Evolutionary conservation across 2,329 filamentous ascomycete species (phyloP), one percentile per base, ranked within the genome.

Genomic region (Dothistroma septosporum): DNA sequence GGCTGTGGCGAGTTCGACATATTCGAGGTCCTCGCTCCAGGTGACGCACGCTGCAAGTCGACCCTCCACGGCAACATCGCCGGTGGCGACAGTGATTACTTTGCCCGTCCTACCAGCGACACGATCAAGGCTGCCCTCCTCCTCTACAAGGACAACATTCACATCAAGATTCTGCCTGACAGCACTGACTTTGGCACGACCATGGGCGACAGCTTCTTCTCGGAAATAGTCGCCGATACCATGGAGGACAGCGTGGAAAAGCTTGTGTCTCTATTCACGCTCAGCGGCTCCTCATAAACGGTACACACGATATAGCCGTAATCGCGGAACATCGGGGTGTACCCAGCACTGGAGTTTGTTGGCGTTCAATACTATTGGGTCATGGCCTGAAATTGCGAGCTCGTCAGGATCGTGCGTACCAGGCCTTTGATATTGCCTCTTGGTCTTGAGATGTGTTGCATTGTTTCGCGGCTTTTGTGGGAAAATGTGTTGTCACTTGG

Each of bases 1-100:
- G 85, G 84, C 41, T 92, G 89, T 72, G 89, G 88, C 68, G 90
- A 93, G 76, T 84, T 89, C 63, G 90, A 93, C 70, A 80, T 92
- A 57, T 86, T 88, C 69, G 90, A 92, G 76, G 81, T 90, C 24
- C 83, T 92, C 46, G 79, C 82, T 62, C 73, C 80, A 0, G 89
- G 88, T 31, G 85, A 87, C 72, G 80, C 77, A 48, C 85, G 85
- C 69, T 83, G 85, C 76, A 91, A 89, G 77, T 86, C 85, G 44
- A 90, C 88, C 16, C 79, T 91, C 68, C 89, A 92, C 76, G 75
- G 75, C 35, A 83, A 85, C 65, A 78, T 82, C 54, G 78, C 83
- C 31, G 87, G 84, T 35, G 88, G 88, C 56, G 85, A 86, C 72
- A 86, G 84, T 32, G 85, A 92, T 75, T 92, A 87, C 77, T 89